Percentiles rank a stretch among this genome's conserved stretches.
phyloP scores from a whole-genome alignment of 805 yeast species.

The Hermanozyma aechmeae region DNA sequence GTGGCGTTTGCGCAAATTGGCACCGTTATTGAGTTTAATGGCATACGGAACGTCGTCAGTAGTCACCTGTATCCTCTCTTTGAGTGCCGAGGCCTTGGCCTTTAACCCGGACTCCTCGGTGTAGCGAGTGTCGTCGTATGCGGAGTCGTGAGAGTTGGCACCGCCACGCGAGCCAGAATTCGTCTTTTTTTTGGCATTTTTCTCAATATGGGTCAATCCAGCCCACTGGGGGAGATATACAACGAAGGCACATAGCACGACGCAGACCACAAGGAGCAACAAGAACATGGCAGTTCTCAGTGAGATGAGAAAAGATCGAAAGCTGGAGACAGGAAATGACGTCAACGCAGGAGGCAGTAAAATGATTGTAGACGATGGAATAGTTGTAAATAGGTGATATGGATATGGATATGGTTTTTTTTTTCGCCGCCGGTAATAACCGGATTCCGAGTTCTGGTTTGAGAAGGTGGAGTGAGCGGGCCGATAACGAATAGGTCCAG shows the following conservation, averaged over 20 bases:
- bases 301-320: too few relatives aligned
- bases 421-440: too few relatives aligned
- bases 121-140: not conserved
- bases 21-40: slow-evolving; percentile 18
- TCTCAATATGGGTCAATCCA: slow-evolving; percentile 37
- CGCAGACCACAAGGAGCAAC: slow-evolving; percentile 28
- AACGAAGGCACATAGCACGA: slow-evolving; percentile 31
- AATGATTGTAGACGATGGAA: too few relatives aligned
- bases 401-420: too few relatives aligned
- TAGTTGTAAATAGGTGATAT: too few relatives aligned
- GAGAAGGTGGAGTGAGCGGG: too few relatives aligned
- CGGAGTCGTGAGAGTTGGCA: too few relatives aligned
- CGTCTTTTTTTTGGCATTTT: slow-evolving; percentile 10
- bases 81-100: slow-evolving; percentile 14
- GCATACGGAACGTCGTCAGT: slow-evolving; percentile 28
- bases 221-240: slow-evolving; percentile 39
- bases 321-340: too few relatives aligned
- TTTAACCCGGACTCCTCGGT: slow-evolving; percentile 5
- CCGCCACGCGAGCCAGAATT: slow-evolving; percentile 1
- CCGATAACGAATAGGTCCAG: too few relatives aligned
- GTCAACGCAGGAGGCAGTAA: too few relatives aligned
- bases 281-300: slow-evolving; percentile 29
- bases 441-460: too few relatives aligned
- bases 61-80: slow-evolving; percentile 22
- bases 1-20: slow-evolving; percentile 17